Evolutionary conservation across 1,284 basidiomycete species (phyloP).

Genomic region (Meripilus lineatus): DNA sequence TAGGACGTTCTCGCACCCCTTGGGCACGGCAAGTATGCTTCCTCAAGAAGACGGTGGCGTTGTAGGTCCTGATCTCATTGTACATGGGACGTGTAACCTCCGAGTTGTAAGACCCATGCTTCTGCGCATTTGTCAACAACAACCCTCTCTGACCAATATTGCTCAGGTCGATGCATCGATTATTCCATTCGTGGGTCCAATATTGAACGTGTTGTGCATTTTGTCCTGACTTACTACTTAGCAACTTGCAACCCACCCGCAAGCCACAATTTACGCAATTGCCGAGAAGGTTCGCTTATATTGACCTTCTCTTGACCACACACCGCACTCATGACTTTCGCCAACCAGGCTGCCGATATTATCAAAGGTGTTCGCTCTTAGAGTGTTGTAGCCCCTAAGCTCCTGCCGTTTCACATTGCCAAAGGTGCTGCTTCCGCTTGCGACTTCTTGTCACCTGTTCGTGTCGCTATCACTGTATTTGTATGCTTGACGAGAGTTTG

Average conservation of each 20-base stretch:
- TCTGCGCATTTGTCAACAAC: slow-evolving; percentile 24
- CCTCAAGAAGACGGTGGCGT: slow-evolving; percentile 23
- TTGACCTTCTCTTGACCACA: not conserved
- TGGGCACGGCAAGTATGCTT: slow-evolving; percentile 24
- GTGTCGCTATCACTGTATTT: too few species aligned
- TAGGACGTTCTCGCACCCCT: not conserved
- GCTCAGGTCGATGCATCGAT: not conserved
- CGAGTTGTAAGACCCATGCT: slow-evolving; percentile 31
- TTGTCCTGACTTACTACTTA: too few species aligned
- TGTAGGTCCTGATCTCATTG: slow-evolving; percentile 30
- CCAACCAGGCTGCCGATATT: not conserved
- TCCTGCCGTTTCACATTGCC: too few species aligned
- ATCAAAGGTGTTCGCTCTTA: too few species aligned
- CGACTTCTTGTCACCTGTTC: too few species aligned
- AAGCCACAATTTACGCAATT: not conserved
- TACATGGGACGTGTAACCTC: slow-evolving; percentile 33
- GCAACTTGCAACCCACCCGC: too few species aligned
- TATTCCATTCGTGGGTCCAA: not conserved
- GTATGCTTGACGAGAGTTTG: too few species aligned
- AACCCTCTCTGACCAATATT: not conserved
- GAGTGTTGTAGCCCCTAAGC: too few species aligned
- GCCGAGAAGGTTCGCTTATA: not conserved
- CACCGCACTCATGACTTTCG: not conserved
- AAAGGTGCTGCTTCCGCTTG: too few species aligned
- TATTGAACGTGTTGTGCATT: not conserved